Conservation (phyloP, 345 rosid genomes). For the Combretum micranthum region DNA sequence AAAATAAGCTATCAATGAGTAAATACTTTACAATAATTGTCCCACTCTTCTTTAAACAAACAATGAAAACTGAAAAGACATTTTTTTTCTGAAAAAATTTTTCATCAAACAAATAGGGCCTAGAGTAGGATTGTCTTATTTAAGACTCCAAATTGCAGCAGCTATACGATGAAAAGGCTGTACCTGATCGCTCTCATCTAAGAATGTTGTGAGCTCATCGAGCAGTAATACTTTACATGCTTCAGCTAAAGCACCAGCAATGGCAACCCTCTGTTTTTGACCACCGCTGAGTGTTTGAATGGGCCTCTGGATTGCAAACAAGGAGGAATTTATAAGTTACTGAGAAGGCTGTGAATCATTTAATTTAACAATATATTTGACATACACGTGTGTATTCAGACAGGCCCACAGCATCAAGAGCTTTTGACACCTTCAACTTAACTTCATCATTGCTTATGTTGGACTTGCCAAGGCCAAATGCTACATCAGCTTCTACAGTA, state of each 20-base stretch:
- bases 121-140: too few species aligned
- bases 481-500: conserved; percentile 87
- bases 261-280: conserved; percentile 92
- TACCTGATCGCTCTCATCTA: conserved; percentile 88
- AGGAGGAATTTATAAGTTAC: conserved; percentile 1
- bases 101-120: too few species aligned
- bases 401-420: conserved; percentile 81
- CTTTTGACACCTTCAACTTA: conserved; percentile 52
- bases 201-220: conserved; percentile 92
- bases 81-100: too few species aligned
- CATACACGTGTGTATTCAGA: conserved; percentile 50
- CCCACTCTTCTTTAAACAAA: too few species aligned
- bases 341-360: not conserved
- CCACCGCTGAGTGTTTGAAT: conserved; percentile 97
- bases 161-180: too few species aligned
- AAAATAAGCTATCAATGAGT: too few species aligned
- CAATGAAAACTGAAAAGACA: too few species aligned
- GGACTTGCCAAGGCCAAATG: conserved; percentile 87
- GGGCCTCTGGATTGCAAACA: conserved; percentile 53
- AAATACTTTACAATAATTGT: too few species aligned
- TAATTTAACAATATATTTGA: not conserved
- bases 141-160: too few species aligned
- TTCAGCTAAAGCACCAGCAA: conserved; percentile 97
- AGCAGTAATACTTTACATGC: conserved; percentile 74
- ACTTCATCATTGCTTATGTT: conserved; percentile 49